Base-by-base conservation (phyloP, 495 filamentous ascomycete genomes). In the Penicillium tannophilum region DNA sequence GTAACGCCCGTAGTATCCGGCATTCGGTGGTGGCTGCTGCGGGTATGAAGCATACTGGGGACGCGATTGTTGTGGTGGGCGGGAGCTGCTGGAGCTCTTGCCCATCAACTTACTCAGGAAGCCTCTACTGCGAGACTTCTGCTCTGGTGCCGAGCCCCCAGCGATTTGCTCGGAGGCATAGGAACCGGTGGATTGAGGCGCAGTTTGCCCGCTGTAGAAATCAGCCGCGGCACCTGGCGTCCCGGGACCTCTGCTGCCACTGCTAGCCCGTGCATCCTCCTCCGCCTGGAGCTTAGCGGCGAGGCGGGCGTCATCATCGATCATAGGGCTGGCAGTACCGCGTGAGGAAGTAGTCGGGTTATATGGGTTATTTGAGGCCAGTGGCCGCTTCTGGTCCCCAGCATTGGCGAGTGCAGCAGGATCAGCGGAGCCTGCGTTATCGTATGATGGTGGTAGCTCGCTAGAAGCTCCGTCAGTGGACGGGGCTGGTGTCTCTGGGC, bases 201-300 rank as follows among this genome's bases (percentile, higher is more conserved):
- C 14, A 28, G 59, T 23, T 5, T 41, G 39, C 39, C 65, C 58
- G 45, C 53, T 65, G 70, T 86, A 85, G 59, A 80, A 86, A 20
- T 66, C 63, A 26, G 77, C 61, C 12, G 79, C 69, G 1, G 77
- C 74, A 19, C 82, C 64, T n/a, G 59, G 58, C 31, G 50, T 39
- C 16, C 44, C 62, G 47, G 56, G 47, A 57, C 61, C 57, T 56
- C 59, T 42, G 35, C 60, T 61, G 28, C 74, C 70, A 43, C 59
- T 60, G 31, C 74, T 69, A 7, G 76, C 84, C 14, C 85, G 83
- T 0, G 84, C 87, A 60, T 95, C 80, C 73, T 95, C 91, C 65
- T 95, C 89, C 26, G 86, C 90, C 64, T 97, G 92, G 14, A 96
- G 79, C 60, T 87, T 84, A 19, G 88, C 83, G 9, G 92, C 92